Percentiles rank a stretch among this genome's conserved stretches.
phyloP scores from a whole-genome alignment of 371 early-diverging fungal genomes.

The Actinomortierella ambigua region DNA sequence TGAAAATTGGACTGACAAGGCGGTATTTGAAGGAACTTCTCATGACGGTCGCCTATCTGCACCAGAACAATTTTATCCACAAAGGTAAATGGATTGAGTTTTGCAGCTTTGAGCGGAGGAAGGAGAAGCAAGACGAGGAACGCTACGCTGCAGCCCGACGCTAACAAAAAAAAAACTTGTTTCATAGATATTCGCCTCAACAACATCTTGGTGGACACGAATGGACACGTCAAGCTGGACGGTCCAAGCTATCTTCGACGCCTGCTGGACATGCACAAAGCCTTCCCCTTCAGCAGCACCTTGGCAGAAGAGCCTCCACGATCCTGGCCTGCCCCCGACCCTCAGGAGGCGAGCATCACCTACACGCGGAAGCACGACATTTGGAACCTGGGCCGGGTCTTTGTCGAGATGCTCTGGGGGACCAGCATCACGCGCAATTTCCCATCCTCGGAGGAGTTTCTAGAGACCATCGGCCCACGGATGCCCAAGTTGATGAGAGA shows the following conservation, averaged over 20 bases:
- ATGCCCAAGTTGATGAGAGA: slow-evolving; percentile 55
- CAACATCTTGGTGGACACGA: slow-evolving; percentile 52
- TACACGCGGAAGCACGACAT: slow-evolving; percentile 72
- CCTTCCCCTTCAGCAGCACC: slow-evolving; percentile 35
- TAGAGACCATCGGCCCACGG: slow-evolving; percentile 53
- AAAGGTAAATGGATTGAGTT: slow-evolving; percentile 60
- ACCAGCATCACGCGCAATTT: slow-evolving; percentile 59
- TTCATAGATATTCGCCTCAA: slow-evolving; percentile 43
- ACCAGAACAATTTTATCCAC: slow-evolving; percentile 63
- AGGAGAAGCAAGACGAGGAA: too few species aligned
- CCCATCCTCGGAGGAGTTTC: slow-evolving; percentile 59
- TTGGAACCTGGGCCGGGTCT: slow-evolving; percentile 75
- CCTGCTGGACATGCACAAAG: slow-evolving; percentile 49
- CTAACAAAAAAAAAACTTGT: neutral
- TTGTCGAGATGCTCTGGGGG: slow-evolving; percentile 79
- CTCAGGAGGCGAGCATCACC: slow-evolving; percentile 29
- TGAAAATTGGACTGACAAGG: slow-evolving; percentile 51
- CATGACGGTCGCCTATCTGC: slow-evolving; percentile 60
- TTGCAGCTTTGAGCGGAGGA: too few species aligned
- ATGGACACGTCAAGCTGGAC: slow-evolving; percentile 46
- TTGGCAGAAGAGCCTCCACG: slow-evolving; percentile 18
- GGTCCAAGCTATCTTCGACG: slow-evolving; percentile 52
- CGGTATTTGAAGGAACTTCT: slow-evolving; percentile 65
- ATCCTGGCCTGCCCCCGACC: slow-evolving; percentile 47
- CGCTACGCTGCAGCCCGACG: too few species aligned